Percentiles rank a stretch among this genome's conserved stretches.
phyloP scores from a whole-genome alignment of 192 early-diverging fungal species.

The Backusella tuberculispora region DNA sequence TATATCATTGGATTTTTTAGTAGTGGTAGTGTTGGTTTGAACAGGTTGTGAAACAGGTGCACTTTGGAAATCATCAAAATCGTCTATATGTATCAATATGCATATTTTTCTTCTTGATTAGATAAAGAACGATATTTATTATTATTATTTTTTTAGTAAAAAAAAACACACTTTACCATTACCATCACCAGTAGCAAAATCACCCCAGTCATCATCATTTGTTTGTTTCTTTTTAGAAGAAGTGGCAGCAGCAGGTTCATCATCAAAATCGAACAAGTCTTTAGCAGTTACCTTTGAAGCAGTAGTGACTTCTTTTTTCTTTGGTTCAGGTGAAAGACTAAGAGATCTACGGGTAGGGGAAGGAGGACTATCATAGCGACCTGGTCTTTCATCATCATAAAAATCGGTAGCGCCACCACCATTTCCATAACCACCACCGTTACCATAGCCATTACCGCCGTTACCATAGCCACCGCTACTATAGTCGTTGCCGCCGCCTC shows the following conservation, averaged over 20 bases:
- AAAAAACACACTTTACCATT: conserved; percentile 24
- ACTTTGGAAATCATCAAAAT: conserved; percentile 73
- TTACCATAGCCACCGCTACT: conserved; percentile 36
- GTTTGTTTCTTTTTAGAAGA: conserved; percentile 27
- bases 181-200: conserved; percentile 57
- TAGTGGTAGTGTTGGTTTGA: conserved; percentile 3
- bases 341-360: conserved; percentile 22
- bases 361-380: conserved; percentile 47
- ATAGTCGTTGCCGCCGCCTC: conserved; percentile 42
- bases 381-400: conserved; percentile 45
- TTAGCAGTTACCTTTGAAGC: conserved; percentile 1
- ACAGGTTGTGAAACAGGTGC: conserved; percentile 41
- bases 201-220: conserved; percentile 78
- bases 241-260: conserved; percentile 31
- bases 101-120: not conserved
- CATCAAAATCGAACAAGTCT: conserved; percentile 76
- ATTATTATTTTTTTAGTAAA: too few relatives aligned
- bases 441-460: conserved; percentile 32
- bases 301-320: not conserved
- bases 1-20: conserved; percentile 34
- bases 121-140: too few relatives aligned
- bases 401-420: conserved; percentile 30
- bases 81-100: conserved; percentile 44
- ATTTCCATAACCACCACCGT: conserved; percentile 42
- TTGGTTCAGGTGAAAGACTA: not conserved